phyloP scores from a whole-genome alignment of 192 early-diverging fungal species.

The Irineochytrium annulatum region DNA sequence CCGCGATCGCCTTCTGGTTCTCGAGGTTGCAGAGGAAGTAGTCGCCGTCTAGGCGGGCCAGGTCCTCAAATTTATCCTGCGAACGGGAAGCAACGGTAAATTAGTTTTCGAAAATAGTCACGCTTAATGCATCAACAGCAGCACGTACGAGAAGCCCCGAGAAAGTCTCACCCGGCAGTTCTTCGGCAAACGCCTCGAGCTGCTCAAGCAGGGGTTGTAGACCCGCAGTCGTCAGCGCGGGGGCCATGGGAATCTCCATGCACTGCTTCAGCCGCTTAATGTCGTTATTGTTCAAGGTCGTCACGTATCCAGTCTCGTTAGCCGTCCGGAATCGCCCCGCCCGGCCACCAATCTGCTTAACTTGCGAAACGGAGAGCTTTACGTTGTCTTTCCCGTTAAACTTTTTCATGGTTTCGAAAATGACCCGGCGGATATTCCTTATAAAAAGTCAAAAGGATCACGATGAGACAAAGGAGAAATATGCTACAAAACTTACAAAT shows the following conservation, averaged over 20 bases:
- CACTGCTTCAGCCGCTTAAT: conserved; percentile 17
- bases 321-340: conserved; percentile 81
- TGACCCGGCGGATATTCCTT: conserved; percentile 82
- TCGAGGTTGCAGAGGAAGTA: conserved; percentile 77
- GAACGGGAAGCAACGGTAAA: neutral
- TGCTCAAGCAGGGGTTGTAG: conserved; percentile 70
- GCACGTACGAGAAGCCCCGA: conserved; percentile 55
- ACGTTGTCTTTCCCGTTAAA: conserved; percentile 62
- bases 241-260: conserved; percentile 13
- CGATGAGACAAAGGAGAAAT: neutral
- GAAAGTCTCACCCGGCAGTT: conserved; percentile 62
- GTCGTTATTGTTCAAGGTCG: conserved; percentile 50
- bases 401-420: conserved; percentile 77
- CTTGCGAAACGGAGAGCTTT: conserved; percentile 66
- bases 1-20: conserved; percentile 59
- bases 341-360: conserved; percentile 91
- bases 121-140: neutral
- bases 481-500: conserved; percentile 64
- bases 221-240: conserved; percentile 52
- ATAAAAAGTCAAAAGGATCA: too few relatives aligned
- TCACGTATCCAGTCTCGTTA: conserved; percentile 63
- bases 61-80: conserved; percentile 64
- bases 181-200: conserved; percentile 70
- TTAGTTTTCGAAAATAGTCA: neutral
- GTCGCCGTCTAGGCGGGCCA: conserved; percentile 58